A percentile compares a stretch with the other conserved stretches of the same genome.
Evolutionary conservation across 1,139 yeast species (phyloP).

Genomic region (Schizosaccharomyces versatilis): DNA sequence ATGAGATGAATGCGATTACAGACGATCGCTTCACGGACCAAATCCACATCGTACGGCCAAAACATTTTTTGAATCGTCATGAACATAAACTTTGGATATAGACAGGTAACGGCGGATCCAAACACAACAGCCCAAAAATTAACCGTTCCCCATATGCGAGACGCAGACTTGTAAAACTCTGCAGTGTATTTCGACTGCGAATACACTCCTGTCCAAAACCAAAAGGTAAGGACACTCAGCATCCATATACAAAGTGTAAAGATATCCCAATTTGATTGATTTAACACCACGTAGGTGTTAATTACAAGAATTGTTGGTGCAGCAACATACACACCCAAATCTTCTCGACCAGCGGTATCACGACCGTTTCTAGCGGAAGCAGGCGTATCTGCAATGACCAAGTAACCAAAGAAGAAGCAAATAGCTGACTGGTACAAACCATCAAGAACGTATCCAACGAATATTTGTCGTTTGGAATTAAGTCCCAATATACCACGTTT

Average conservation of each 20-base stretch:
- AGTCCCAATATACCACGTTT: conserved; percentile 58
- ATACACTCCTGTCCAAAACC: conserved; percentile 75
- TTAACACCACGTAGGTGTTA: conserved; percentile 54
- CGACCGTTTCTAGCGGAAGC: conserved; percentile 42
- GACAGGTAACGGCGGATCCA: conserved; percentile 47
- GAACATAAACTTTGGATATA: conserved; percentile 53
- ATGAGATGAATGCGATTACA: not conserved
- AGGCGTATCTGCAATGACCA: conserved; percentile 34
- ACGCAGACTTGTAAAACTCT: conserved; percentile 59
- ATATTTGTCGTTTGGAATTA: conserved; percentile 64
- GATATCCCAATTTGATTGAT: conserved; percentile 93
- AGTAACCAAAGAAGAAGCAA: conserved; percentile 71
- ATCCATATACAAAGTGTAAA: conserved; percentile 38
- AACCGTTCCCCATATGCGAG: conserved; percentile 47
- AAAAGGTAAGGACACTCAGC: conserved; percentile 41
- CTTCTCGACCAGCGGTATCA: conserved; percentile 58
- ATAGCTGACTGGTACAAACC: conserved; percentile 75
- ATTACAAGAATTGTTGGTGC: conserved; percentile 61
- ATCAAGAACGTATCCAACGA: conserved; percentile 66
- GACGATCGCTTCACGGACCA: conserved; percentile 40
- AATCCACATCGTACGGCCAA: conserved; percentile 62
- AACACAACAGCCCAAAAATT: conserved; percentile 67
- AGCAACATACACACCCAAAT: conserved; percentile 64
- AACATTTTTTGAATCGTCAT: conserved; percentile 41
- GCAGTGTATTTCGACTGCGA: conserved; percentile 35